phyloP scores from a whole-genome alignment of 83 land plant species.

The Picea abies region DNA sequence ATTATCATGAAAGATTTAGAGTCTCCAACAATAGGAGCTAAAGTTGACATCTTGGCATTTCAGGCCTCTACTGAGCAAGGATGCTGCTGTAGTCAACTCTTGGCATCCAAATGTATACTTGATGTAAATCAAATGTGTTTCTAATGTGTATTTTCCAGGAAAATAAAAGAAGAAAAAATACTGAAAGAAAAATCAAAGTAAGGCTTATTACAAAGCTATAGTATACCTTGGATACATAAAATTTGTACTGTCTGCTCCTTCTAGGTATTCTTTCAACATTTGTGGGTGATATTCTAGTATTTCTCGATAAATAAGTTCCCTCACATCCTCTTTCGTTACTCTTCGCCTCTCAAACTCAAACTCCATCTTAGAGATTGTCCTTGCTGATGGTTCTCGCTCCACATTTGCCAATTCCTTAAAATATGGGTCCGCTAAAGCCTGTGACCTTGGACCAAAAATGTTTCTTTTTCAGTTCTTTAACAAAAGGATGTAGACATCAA shows the following conservation, averaged over 20 bases:
- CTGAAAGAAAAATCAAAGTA: background rate
- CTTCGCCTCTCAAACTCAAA: slow-evolving; percentile 91
- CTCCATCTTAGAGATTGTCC: slow-evolving; percentile 75
- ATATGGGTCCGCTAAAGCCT: slow-evolving; percentile 93
- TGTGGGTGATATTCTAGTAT: slow-evolving; percentile 91
- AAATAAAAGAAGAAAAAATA: too few species aligned
- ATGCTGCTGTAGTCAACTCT: too few species aligned
- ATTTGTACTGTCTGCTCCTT: slow-evolving; percentile 59
- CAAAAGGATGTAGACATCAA: background rate
- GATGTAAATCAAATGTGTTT: too few species aligned
- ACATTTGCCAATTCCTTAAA: slow-evolving; percentile 74
- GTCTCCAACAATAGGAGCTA: too few species aligned
- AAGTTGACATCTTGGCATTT: too few species aligned
- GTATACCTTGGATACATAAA: slow-evolving; percentile 76
- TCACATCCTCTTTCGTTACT: slow-evolving; percentile 75
- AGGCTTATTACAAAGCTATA: background rate
- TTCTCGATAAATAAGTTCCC: slow-evolving; percentile 79
- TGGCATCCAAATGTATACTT: too few species aligned
- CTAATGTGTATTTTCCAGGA: too few species aligned
- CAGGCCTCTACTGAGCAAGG: too few species aligned
- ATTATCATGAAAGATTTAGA: too few species aligned
- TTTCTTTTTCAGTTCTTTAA: background rate
- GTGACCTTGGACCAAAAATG: slow-evolving; percentile 6
- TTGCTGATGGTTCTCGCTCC: slow-evolving; percentile 80
- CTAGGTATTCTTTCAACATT: slow-evolving; percentile 67